Percentiles rank a stretch among this genome's conserved stretches.
Conservation (phyloP, 495 filamentous ascomycete genomes). For the Cenococcum geophilum region DNA sequence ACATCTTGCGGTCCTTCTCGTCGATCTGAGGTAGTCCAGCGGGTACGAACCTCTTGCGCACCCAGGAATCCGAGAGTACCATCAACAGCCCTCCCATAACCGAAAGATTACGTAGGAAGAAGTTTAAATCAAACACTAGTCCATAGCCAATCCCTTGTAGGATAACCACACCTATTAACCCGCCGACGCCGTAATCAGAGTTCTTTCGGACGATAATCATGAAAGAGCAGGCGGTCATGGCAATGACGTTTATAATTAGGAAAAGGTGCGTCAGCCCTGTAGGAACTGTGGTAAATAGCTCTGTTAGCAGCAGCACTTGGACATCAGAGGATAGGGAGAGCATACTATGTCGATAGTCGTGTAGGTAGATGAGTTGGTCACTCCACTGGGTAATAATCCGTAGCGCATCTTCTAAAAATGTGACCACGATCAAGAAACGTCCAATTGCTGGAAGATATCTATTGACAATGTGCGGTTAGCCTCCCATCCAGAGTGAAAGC, state of each 20-base stretch:
- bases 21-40: constrained; percentile 89
- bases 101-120: constrained; percentile 97
- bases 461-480: constrained; percentile 15
- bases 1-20: constrained; percentile 99
- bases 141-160: constrained; percentile 97
- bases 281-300: constrained; percentile 56
- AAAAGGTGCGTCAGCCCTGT: constrained; percentile 88
- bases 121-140: constrained; percentile 98
- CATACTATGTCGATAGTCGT: constrained; percentile 89
- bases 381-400: constrained; percentile 97
- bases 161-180: constrained; percentile 83
- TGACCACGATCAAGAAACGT: constrained; percentile 95
- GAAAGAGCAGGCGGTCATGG: constrained; percentile 75
- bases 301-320: constrained; percentile 19
- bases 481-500: not conserved
- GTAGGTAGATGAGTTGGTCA: constrained; percentile 89
- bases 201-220: constrained; percentile 87
- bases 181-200: constrained; percentile 84
- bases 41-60: constrained; percentile 93
- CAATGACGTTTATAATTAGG: constrained; percentile 82
- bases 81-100: constrained; percentile 95
- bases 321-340: constrained; percentile 15
- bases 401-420: constrained; percentile 93
- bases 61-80: constrained; percentile 97
- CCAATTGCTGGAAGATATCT: constrained; percentile 94